Evolutionary conservation across 2,329 filamentous ascomycete species (phyloP), one percentile per base, ranked within the genome.

Genomic region (Aspergillus ustus): DNA sequence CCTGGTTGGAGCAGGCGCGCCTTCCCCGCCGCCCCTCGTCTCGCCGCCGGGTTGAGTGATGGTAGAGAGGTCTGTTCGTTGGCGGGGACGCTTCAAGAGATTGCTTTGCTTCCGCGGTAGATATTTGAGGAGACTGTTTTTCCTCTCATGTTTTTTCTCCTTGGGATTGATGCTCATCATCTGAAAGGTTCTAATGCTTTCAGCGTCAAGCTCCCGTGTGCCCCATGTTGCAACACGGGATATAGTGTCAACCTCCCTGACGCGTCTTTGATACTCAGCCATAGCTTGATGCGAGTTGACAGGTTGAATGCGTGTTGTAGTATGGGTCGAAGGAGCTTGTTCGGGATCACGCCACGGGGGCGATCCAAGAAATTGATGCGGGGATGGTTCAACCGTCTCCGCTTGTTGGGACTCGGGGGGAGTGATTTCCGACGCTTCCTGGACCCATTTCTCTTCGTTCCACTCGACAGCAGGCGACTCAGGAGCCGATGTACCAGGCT

Each of bases 171-270:
- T 62, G 5, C 74, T 82, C 67, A 73, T 71, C 58, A 74, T 73
- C 51, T 81, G 81, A 55, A 82, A 78, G 29, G 81, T 74, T 7
- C 78, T 72, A 73, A 75, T 80, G 71, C 70, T 77, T 19, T 80
- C 80, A 55, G 84, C 73, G 61, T 87, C 85, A 40, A 83, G 72
- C 55, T 80, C 76, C 25, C 76, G 74, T 29, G 84, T 85, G 22
- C 84, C 84, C 71, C 84, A 80, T 9, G 85, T 87, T 19, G 84
- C 85, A 50, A 81, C 78, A 51, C 84, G 79, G 15, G 85, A 87
- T 49, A 81, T 78, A 8, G 80, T 81, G 54, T 87, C 85, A 17
- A 83, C 75, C 57, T 85, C 83, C 49, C 78, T 80, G 4, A 81
- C 81, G 52, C 81, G 78, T 65, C 78, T 74, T 34, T 78, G 71